These are phyloP conservation scores for Umbelopsis sp. DNA, from an alignment of 192 early-diverging fungal genomes.

Conservation along the genomic window DNA sequence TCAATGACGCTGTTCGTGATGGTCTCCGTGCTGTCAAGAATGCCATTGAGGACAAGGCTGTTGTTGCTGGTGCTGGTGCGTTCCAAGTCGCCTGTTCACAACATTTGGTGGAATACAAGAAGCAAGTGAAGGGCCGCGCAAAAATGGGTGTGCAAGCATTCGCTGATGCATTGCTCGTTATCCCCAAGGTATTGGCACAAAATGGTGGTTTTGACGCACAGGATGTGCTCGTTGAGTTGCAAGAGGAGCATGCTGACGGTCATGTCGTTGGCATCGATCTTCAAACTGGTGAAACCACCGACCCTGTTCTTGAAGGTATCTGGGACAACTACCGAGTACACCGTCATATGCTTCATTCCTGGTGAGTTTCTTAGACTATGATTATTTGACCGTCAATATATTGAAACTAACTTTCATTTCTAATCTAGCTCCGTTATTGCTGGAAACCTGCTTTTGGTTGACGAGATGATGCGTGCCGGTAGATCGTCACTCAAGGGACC, in stretches of 20 bases:
- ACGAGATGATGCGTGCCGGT: constrained; percentile 92
- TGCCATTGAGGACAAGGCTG: constrained; percentile 88
- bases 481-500: constrained; percentile 45
- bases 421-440: constrained; percentile 87
- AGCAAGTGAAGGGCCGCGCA: constrained; percentile 86
- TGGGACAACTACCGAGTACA: constrained; percentile 99
- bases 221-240: constrained; percentile 91
- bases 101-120: constrained; percentile 88
- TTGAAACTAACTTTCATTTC: constrained; percentile 12
- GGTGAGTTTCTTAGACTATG: constrained; percentile 44
- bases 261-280: constrained; percentile 94
- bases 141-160: constrained; percentile 98
- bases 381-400: constrained; percentile 15
- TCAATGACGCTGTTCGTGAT: constrained; percentile 98
- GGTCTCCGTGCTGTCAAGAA: constrained; percentile 98
- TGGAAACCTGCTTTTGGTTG: constrained; percentile 94
- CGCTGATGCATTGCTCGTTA: constrained; percentile 93
- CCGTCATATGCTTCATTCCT: constrained; percentile 95
- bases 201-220: constrained; percentile 97
- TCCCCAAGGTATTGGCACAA: constrained; percentile 94
- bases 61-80: constrained; percentile 94
- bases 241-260: constrained; percentile 90
- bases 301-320: constrained; percentile 91
- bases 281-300: constrained; percentile 90
- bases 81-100: constrained; percentile 90